Percentiles rank a stretch among this genome's conserved stretches.
Conservation (phyloP, 2,329 filamentous ascomycete species). For the Bretziella fagacearum region DNA sequence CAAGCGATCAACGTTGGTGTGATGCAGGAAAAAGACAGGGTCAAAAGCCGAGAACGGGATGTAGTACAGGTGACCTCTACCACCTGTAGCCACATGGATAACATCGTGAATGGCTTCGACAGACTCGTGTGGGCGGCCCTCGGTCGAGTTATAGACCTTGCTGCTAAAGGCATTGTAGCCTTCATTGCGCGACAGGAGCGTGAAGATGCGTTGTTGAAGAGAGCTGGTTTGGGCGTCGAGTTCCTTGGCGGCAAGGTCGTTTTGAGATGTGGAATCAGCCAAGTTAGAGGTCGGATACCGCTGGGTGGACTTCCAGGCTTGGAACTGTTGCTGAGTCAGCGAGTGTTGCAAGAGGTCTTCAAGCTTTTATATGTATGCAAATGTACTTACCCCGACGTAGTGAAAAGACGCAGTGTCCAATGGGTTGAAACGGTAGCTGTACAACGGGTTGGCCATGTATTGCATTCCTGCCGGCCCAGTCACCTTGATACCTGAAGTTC, state of each 20-base stretch:
- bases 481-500: conserved; percentile 33
- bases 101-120: conserved; percentile 48
- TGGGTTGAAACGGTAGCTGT: conserved; percentile 42
- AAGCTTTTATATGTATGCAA: neutral
- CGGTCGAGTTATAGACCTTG: conserved; percentile 40
- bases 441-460: conserved; percentile 44
- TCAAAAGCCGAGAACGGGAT: conserved; percentile 62
- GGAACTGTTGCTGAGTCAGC: conserved; percentile 28
- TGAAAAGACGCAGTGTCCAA: conserved; percentile 41
- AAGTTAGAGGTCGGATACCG: conserved; percentile 31
- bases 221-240: conserved; percentile 35
- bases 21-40: conserved; percentile 63
- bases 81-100: conserved; percentile 42
- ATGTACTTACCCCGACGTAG: conserved; percentile 37
- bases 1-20: conserved; percentile 57
- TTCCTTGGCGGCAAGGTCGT: conserved; percentile 35
- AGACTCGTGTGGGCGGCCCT: conserved; percentile 39
- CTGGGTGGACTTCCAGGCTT: conserved; percentile 42
- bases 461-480: conserved; percentile 39
- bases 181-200: conserved; percentile 48
- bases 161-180: conserved; percentile 55
- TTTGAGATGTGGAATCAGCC: conserved; percentile 31
- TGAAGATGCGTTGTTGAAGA: conserved; percentile 47
- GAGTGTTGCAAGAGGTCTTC: neutral
- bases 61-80: conserved; percentile 51